phyloP scores from a whole-genome alignment of 345 rosid genomes.

The Acer saccharum region DNA sequence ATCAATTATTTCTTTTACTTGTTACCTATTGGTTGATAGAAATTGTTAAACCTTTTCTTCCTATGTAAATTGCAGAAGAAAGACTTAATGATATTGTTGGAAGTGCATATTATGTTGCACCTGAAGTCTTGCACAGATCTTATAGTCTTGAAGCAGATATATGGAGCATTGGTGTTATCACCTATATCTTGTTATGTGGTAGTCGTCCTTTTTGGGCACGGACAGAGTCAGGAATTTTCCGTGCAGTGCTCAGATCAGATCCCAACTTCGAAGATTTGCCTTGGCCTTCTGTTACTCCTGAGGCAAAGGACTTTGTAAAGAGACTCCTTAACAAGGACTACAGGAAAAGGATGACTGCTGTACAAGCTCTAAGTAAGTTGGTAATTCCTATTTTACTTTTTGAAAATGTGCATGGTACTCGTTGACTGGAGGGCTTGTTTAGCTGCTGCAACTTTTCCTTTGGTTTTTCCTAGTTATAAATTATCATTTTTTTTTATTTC shows the following conservation, averaged over 20 bases:
- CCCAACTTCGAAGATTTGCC: conserved; percentile 78
- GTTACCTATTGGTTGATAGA: conserved; percentile 2
- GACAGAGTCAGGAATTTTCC: conserved; percentile 85
- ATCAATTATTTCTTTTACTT: not conserved
- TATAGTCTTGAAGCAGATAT: conserved; percentile 81
- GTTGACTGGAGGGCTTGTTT: not conserved
- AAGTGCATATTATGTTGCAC: conserved; percentile 87
- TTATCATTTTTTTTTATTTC: not conserved
- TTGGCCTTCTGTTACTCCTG: conserved; percentile 75
- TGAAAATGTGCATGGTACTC: not conserved
- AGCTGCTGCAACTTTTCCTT: conserved; percentile 1
- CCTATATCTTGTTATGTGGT: conserved; percentile 80
- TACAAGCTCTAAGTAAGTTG: conserved; percentile 78
- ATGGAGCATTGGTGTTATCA: conserved; percentile 87
- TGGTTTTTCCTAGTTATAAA: not conserved
- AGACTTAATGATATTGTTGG: conserved; percentile 87
- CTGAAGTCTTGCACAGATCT: conserved; percentile 87
- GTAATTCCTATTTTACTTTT: not conserved
- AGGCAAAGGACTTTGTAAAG: conserved; percentile 83
- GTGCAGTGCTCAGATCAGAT: conserved; percentile 75
- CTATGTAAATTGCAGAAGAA: conserved; percentile 48
- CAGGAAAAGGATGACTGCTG: conserved; percentile 84
- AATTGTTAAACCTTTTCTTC: not conserved
- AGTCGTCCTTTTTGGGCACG: conserved; percentile 92
- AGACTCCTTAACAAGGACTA: conserved; percentile 84